phyloP scores from a whole-genome alignment of 73 alveolate genomes.

The Stentor coeruleus region DNA sequence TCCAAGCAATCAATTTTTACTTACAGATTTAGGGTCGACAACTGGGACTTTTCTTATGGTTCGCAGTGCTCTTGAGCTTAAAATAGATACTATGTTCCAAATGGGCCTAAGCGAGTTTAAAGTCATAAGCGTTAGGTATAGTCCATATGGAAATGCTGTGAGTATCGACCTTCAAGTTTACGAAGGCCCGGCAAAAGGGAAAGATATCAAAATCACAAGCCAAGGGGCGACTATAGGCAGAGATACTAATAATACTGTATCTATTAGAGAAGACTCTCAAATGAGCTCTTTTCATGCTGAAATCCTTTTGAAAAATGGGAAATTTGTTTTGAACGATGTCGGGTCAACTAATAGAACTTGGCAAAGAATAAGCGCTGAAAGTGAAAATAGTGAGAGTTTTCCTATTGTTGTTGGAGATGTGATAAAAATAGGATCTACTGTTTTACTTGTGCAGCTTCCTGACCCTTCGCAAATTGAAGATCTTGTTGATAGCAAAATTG shows the following conservation, averaged over 20 bases:
- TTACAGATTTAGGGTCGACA: constrained; percentile 62
- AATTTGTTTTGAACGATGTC: constrained; percentile 52
- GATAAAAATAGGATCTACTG: constrained; percentile 35
- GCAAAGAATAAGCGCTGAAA: constrained; percentile 64
- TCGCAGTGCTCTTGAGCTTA: constrained; percentile 42
- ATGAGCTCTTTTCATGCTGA: constrained; percentile 69
- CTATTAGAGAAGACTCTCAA: constrained; percentile 63
- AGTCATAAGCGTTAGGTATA: constrained; percentile 39
- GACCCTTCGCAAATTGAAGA: not conserved
- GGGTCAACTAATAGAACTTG: constrained; percentile 77
- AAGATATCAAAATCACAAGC: constrained; percentile 37
- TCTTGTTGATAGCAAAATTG: not conserved
- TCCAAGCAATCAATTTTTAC: constrained; percentile 14
- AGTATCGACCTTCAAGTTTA: constrained; percentile 50
- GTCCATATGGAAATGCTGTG: constrained; percentile 27
- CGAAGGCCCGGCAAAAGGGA: constrained; percentile 71
- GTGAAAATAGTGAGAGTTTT: constrained; percentile 48
- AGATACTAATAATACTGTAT: constrained; percentile 53
- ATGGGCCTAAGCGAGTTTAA: constrained; percentile 74
- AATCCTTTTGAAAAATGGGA: constrained; percentile 44
- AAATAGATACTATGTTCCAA: constrained; percentile 59
- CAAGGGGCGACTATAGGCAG: constrained; percentile 61
- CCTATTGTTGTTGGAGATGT: constrained; percentile 51
- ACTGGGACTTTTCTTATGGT: constrained; percentile 72
- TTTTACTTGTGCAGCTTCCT: constrained; percentile 18